Percentiles rank a stretch among this genome's conserved stretches.
phyloP scores from a whole-genome alignment of 2,329 filamentous ascomycete species.

The Aspergillus floridensis region DNA sequence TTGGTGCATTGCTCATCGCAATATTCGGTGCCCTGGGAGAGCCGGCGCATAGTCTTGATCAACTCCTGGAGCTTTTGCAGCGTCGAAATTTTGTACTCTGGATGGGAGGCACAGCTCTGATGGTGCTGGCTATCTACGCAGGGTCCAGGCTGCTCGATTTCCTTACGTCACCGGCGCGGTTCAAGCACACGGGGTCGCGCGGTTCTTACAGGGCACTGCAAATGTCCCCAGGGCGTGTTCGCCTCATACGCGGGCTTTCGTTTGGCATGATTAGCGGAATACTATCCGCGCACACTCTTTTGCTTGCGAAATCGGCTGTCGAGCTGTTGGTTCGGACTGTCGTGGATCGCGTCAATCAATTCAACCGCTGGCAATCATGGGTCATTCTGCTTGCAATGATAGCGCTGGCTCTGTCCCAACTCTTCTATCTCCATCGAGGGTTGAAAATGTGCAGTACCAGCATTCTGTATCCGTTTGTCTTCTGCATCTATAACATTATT shows the following conservation, averaged over 20 bases:
- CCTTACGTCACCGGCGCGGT: conserved; percentile 33
- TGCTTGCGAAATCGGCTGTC: conserved; percentile 94
- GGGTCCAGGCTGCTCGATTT: conserved; percentile 50
- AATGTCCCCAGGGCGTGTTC: conserved; percentile 60
- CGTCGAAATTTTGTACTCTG: conserved; percentile 77
- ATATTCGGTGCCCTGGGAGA: conserved; percentile 92
- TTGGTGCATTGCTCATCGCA: conserved; percentile 86
- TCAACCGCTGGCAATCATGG: conserved; percentile 94
- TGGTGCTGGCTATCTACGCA: conserved; percentile 68
- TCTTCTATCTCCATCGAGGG: conserved; percentile 93
- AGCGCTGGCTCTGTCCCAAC: conserved; percentile 76
- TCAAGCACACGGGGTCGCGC: conserved; percentile 42
- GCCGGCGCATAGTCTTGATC: conserved; percentile 80
- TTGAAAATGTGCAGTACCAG: conserved; percentile 94
- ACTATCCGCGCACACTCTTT: conserved; percentile 84
- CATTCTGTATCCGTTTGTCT: conserved; percentile 92
- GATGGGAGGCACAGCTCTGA: conserved; percentile 76
- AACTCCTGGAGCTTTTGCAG: conserved; percentile 73
- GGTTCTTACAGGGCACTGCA: conserved; percentile 41
- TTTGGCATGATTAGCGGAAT: conserved; percentile 92
- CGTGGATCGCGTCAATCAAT: conserved; percentile 84
- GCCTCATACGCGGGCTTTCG: conserved; percentile 74
- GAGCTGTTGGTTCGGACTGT: conserved; percentile 87
- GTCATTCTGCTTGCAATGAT: conserved; percentile 80
- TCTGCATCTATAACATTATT: conserved; percentile 99